Percentiles rank a stretch among this genome's conserved stretches.
phyloP scores from a whole-genome alignment of 2,329 filamentous ascomycete species.

The Huntiella omanensis region DNA sequence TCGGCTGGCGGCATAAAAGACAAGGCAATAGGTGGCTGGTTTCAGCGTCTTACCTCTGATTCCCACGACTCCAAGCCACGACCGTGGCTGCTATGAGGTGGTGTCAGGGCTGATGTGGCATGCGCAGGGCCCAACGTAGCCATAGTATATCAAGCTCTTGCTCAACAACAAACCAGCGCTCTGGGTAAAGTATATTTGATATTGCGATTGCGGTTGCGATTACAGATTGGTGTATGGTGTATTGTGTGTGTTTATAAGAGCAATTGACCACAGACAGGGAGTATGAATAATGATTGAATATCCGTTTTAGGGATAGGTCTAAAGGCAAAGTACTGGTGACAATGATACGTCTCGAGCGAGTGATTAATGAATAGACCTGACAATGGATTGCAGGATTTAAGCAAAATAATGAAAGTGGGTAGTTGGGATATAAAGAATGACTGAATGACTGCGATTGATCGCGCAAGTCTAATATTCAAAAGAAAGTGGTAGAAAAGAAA shows the following conservation, averaged over 20 bases:
- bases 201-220: too few relatives aligned
- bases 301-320: background rate
- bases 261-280: background rate
- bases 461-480: too few relatives aligned
- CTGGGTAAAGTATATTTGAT: background rate
- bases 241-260: background rate
- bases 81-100: conserved; percentile 9
- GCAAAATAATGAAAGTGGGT: too few relatives aligned
- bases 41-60: conserved; percentile 2
- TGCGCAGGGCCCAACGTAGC: conserved; percentile 5
- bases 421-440: too few relatives aligned
- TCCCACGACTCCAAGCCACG: conserved; percentile 5
- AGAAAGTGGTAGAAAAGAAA: too few relatives aligned
- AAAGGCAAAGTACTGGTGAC: too few relatives aligned
- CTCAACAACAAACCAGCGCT: conserved; percentile 1
- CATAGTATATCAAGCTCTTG: conserved; percentile 5
- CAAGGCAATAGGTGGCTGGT: background rate
- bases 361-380: too few relatives aligned
- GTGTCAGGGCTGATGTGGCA: conserved; percentile 7
- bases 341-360: too few relatives aligned
- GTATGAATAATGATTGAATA: background rate
- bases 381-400: too few relatives aligned
- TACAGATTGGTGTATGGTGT: background rate
- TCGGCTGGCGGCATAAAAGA: background rate
- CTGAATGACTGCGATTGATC: too few relatives aligned